Percentiles rank a stretch among this genome's conserved stretches.
Conservation (phyloP, 805 yeast genomes). For the Metschnikowia henanensis region DNA sequence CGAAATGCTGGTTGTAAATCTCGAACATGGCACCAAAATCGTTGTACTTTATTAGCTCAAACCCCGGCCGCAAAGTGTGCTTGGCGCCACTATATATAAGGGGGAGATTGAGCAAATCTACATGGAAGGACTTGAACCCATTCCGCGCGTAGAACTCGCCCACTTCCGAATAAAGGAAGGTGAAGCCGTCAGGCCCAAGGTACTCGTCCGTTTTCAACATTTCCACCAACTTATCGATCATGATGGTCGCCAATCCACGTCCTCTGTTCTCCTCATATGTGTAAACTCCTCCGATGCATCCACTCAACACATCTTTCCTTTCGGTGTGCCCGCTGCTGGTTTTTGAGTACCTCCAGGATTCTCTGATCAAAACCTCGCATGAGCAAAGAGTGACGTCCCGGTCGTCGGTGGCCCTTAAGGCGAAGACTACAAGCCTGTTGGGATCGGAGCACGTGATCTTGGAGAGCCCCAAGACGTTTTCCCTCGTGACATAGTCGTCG, state of each 20-base stretch:
- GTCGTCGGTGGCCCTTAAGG: slow-evolving; percentile 23
- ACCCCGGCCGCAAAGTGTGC: slow-evolving; percentile 2
- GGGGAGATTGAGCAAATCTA: slow-evolving; percentile 33
- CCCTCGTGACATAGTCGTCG: slow-evolving; percentile 37
- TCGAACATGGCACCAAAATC: slow-evolving; percentile 28
- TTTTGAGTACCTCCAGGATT: slow-evolving; percentile 25
- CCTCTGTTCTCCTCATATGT: slow-evolving; percentile 38
- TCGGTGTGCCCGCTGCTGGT: slow-evolving; percentile 17
- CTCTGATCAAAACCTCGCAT: slow-evolving; percentile 35
- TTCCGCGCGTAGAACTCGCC: slow-evolving; percentile 41
- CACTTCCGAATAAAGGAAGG: slow-evolving; percentile 42
- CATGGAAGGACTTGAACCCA: slow-evolving; percentile 39
- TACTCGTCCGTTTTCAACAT: slow-evolving; percentile 19
- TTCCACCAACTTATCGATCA: slow-evolving; percentile 39
- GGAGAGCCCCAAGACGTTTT: slow-evolving; percentile 28
- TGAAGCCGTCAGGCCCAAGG: slow-evolving; percentile 34
- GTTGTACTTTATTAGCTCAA: slow-evolving; percentile 27
- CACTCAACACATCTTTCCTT: slow-evolving; percentile 25
- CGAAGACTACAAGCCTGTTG: slow-evolving; percentile 25
- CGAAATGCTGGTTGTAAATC: slow-evolving; percentile 22
- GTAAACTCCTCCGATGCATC: slow-evolving; percentile 44
- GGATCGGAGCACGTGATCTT: slow-evolving; percentile 19
- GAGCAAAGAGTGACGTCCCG: slow-evolving; percentile 28
- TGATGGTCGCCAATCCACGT: slow-evolving; percentile 37
- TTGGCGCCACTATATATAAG: slow-evolving; percentile 7